Percentiles rank a stretch among this genome's conserved stretches.
Conservation (phyloP, 2,329 filamentous ascomycete genomes). For the Pseudogymnoascus sp. region DNA sequence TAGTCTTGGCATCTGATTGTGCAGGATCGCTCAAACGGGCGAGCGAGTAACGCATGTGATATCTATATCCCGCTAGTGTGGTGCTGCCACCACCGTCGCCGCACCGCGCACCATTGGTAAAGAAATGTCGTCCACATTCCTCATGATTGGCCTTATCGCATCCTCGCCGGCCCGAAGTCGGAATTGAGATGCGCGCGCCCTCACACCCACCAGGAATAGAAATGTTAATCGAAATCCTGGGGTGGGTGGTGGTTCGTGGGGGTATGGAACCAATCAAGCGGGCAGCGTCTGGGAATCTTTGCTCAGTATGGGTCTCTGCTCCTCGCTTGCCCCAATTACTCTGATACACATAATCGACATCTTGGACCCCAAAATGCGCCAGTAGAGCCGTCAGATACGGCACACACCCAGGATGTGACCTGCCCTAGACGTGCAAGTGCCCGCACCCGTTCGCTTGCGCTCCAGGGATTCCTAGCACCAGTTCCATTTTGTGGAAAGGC, state of each 20-base stretch:
- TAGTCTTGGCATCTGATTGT: conserved; percentile 1
- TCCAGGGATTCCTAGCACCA: background rate
- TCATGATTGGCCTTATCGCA: background rate
- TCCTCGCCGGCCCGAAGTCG: background rate
- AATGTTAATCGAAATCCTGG: background rate
- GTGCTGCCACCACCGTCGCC: background rate
- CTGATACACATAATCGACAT: background rate
- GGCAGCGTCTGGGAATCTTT: background rate
- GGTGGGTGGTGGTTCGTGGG: background rate
- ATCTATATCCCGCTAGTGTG: background rate
- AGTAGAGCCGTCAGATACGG: background rate
- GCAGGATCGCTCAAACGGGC: background rate
- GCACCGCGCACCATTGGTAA: background rate
- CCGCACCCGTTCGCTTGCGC: background rate
- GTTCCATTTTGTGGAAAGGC: background rate
- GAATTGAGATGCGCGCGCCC: background rate
- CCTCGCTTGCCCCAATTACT: background rate
- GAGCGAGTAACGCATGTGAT: background rate
- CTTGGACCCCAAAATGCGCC: background rate
- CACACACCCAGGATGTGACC: background rate
- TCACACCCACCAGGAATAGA: background rate
- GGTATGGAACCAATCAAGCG: background rate
- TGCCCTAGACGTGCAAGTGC: conserved; percentile 1
- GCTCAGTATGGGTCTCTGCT: background rate
- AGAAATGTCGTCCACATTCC: background rate